phyloP scores from a whole-genome alignment of 2,329 filamentous ascomycete species.

The Drechslerella coelobrocha region DNA sequence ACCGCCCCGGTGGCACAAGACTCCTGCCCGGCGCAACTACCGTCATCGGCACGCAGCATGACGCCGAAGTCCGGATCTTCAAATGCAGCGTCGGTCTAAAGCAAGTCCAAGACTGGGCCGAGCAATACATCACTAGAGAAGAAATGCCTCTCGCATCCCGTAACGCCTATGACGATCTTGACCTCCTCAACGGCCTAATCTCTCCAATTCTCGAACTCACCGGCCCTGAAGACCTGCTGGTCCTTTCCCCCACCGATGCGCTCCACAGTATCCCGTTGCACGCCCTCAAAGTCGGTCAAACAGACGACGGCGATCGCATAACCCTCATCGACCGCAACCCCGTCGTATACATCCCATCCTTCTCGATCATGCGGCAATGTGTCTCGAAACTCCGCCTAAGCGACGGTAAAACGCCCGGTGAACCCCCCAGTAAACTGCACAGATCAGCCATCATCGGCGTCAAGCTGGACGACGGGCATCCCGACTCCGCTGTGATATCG shows the following conservation, averaged over 20 bases:
- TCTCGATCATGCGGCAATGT: constrained; percentile 46
- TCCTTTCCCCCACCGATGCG: constrained; percentile 32
- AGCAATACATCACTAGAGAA: constrained; percentile 26
- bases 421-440: not conserved
- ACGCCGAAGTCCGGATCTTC: constrained; percentile 21
- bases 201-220: constrained; percentile 24
- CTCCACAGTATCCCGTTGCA: constrained; percentile 37
- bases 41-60: constrained; percentile 5
- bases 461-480: constrained; percentile 26
- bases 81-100: constrained; percentile 9
- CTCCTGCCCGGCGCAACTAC: not conserved
- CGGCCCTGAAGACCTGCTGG: constrained; percentile 31
- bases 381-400: constrained; percentile 28
- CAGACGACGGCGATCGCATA: constrained; percentile 12
- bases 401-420: not conserved
- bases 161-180: constrained; percentile 21
- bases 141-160: constrained; percentile 29
- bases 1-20: constrained; percentile 23
- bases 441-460: constrained; percentile 33
- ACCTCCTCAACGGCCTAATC: constrained; percentile 23
- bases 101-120: constrained; percentile 20
- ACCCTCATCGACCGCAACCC: constrained; percentile 40
- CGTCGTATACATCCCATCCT: constrained; percentile 41
- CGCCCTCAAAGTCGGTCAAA: constrained; percentile 20
- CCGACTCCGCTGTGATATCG: constrained; percentile 4